Percentiles rank a stretch among this genome's conserved stretches.
These are phyloP conservation scores for Volvariella surrecta DNA, from an alignment of 1,284 basidiomycete genomes.

Conservation along the genomic window DNA sequence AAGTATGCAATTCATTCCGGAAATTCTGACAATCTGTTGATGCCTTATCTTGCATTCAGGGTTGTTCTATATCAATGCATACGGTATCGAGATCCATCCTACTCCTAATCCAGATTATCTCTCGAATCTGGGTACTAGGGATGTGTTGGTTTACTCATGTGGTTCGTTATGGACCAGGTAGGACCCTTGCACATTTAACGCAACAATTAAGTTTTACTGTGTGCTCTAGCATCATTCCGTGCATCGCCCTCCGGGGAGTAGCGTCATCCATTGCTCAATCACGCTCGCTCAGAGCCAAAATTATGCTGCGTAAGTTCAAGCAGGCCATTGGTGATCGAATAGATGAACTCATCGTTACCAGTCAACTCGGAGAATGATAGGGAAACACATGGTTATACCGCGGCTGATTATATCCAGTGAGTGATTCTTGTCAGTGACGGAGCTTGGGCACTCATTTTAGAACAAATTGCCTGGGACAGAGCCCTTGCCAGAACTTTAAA, in stretches of 20 bases:
- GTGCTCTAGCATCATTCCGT: constrained; percentile 72
- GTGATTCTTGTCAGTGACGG: constrained; percentile 9
- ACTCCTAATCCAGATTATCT: constrained; percentile 81
- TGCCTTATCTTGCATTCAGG: constrained; percentile 31
- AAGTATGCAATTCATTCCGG: constrained; percentile 34
- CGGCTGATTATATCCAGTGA: constrained; percentile 77
- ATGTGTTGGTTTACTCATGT: constrained; percentile 84
- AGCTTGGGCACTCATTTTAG: constrained; percentile 8
- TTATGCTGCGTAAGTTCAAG: constrained; percentile 65
- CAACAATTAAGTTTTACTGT: constrained; percentile 3
- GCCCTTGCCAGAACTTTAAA: constrained; percentile 71
- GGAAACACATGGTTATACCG: constrained; percentile 83
- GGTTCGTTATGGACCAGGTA: constrained; percentile 91
- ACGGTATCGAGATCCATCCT: constrained; percentile 87
- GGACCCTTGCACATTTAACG: constrained; percentile 8
- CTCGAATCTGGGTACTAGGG: constrained; percentile 50
- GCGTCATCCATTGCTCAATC: constrained; percentile 77
- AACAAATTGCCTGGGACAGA: constrained; percentile 24
- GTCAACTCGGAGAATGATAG: constrained; percentile 89
- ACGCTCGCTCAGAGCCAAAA: constrained; percentile 65
- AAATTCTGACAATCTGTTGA: constrained; percentile 4
- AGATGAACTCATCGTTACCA: constrained; percentile 19
- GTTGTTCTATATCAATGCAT: constrained; percentile 90
- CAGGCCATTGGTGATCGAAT: neutral
- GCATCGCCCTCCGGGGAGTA: constrained; percentile 80